Evolutionary conservation across 2,329 filamentous ascomycete genomes (phyloP).

Genomic region (Aspergillus floridensis): DNA sequence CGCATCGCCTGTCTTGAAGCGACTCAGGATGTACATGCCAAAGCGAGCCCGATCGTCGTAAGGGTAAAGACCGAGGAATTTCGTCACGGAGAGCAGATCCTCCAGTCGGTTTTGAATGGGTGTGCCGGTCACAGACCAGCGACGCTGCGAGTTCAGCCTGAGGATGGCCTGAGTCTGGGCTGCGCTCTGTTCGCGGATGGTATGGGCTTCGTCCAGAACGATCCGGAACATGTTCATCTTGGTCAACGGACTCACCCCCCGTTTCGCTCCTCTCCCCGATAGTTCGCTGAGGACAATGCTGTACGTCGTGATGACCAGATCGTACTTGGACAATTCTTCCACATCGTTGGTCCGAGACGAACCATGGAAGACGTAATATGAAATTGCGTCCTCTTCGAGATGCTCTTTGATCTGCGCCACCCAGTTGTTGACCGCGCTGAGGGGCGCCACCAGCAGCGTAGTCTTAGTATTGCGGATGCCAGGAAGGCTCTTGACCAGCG

Average conservation of each 20-base stretch:
- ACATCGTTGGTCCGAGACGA: conserved; percentile 68
- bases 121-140: conserved; percentile 97
- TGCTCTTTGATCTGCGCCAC: conserved; percentile 87
- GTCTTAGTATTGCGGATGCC: conserved; percentile 65
- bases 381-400: conserved; percentile 62
- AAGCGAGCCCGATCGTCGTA: conserved; percentile 79
- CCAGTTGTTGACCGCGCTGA: conserved; percentile 94
- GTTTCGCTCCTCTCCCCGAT: conserved; percentile 61
- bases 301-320: conserved; percentile 91
- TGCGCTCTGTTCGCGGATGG: conserved; percentile 82
- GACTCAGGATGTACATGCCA: conserved; percentile 72
- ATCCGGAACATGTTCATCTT: conserved; percentile 90
- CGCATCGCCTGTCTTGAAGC: conserved; percentile 83
- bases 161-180: conserved; percentile 83
- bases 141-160: conserved; percentile 71
- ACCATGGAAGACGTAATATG: conserved; percentile 84
- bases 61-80: conserved; percentile 78
- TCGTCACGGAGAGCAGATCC: conserved; percentile 81
- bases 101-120: conserved; percentile 92
- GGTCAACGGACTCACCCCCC: conserved; percentile 61
- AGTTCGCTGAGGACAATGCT: conserved; percentile 81
- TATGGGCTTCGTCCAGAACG: conserved; percentile 90
- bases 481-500: conserved; percentile 29
- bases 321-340: conserved; percentile 66
- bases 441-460: conserved; percentile 82